A percentile compares a stretch with the other conserved stretches of the same genome.
phyloP scores from a whole-genome alignment of 495 filamentous ascomycete genomes.

The Recurvomyces mirabilis region DNA sequence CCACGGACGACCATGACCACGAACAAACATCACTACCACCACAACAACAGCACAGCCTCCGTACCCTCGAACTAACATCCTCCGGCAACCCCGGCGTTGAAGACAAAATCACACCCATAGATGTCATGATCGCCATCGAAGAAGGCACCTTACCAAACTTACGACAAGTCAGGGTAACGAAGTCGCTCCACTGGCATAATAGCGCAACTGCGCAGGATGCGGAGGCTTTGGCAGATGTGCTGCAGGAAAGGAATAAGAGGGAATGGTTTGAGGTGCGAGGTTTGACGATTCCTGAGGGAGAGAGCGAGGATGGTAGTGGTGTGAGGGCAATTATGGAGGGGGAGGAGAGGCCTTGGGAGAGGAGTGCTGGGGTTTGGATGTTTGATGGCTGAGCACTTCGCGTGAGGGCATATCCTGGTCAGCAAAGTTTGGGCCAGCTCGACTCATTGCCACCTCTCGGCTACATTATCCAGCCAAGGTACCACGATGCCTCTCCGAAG shows the following conservation, averaged over 20 bases:
- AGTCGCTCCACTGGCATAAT: conserved; percentile 20
- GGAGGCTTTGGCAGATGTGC: conserved; percentile 15
- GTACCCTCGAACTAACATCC: conserved; percentile 16
- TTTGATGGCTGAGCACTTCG: conserved; percentile 10
- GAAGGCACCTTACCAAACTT: conserved; percentile 18
- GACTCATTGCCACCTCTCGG: not conserved
- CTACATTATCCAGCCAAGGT: not conserved
- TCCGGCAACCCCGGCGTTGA: conserved; percentile 10
- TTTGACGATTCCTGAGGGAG: not conserved
- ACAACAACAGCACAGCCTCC: conserved; percentile 3
- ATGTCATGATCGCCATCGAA: conserved; percentile 16
- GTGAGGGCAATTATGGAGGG: too few relatives aligned
- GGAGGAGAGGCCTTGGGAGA: conserved; percentile 12
- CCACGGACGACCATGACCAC: not conserved
- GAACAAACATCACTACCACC: not conserved
- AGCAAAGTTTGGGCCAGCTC: too few relatives aligned
- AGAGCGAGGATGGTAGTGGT: conserved; percentile 5
- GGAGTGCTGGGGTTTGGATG: conserved; percentile 14
- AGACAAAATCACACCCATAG: conserved; percentile 16
- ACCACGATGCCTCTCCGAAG: not conserved
- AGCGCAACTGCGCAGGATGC: conserved; percentile 9
- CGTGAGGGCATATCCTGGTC: too few relatives aligned
- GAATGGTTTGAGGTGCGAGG: conserved; percentile 18
- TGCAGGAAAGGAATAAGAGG: conserved; percentile 19
- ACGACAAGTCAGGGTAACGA: conserved; percentile 17